Evolutionary conservation across 768 basidiomycete genomes (phyloP), one percentile per base, ranked within the genome.

Genomic region (Goffeauzyma gilvescens): DNA sequence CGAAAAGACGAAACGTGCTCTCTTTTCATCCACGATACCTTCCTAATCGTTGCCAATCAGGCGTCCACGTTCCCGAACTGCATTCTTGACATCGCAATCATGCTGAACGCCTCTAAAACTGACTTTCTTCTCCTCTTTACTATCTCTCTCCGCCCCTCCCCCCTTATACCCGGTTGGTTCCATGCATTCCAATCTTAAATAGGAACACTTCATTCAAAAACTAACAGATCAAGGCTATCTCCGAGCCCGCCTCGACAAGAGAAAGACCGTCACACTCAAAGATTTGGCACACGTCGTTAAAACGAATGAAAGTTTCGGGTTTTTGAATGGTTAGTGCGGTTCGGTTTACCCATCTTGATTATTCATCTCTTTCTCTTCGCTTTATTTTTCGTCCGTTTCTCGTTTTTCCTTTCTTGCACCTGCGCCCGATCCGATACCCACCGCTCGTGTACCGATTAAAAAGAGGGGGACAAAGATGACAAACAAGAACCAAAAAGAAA

Each of bases 181-280:
- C 14, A 25, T 14, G 10, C 15, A 3, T 4, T n/a, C 21, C 28
- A 14, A 13, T 17, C 31, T 3, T 2, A n/a, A 24, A 15, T 32
- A 87, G 42, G 86, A 90, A 63, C 79, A 84, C 60, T 89, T 90
- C 50, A 78, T 89, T 40, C 76, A 74, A 59, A 71, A 76, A 38
- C 65, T 89, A 22, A 71, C 73, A 24, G 74, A 78, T 43, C 78
- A 81, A 5, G 74, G 72, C n/a, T 75, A 80, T 49, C 71, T 67
- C 40, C 70, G 75, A 12, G 81, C 85, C 5, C 70, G 72, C 44
- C 66, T 73, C 40, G 82, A 86, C 48, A 78, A 74, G 50, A 67
- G 85, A 47, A 61, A 73, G 22, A 85, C 76, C 0, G 72, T 87
- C 14, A 81, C 82, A 57, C 72, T 80, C 50, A 74, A 72, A 48